Evolutionary conservation across 495 filamentous ascomycete species (phyloP), one percentile per base, ranked within the genome.

Genomic region (Podospora conica): DNA sequence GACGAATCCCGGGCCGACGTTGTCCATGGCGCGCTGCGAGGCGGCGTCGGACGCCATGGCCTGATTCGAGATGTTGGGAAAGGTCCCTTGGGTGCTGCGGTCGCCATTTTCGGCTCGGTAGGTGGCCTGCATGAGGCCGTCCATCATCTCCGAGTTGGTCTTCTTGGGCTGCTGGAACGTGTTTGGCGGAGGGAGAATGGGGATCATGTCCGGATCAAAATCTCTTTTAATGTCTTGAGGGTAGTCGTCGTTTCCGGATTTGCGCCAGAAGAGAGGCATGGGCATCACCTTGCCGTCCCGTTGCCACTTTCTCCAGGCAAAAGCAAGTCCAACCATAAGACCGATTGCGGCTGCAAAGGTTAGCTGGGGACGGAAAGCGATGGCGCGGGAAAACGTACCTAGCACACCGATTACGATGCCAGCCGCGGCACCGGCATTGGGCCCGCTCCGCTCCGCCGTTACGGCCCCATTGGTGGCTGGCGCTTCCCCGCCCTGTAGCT

Each of bases 131-230:
- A 74, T 72, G 18, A 74, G 63, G 11, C 68, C 48, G 66, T 72
- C 70, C 65, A 74, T 68, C 62, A 74, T 72, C 21, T 72, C 58
- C 10, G 68, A 68, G 63, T 72, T 72, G 53, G 70, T 74, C 28
- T 72, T 73, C 53, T 33, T 62, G 9, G 53, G 21, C 25, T 55
- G 65, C 3, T 64, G 53, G 33, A 31, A 20, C 9, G 40, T n/a
- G 10, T 31, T 31, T 5, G 23, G 54, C 18, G 48, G 63, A n/a
- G n/a, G 48, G 53, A 61, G 27, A 21, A 64, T 58, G 18, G 63
- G 54, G 28, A 57, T 31, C 12, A 55, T 64, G 23, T 64, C 63
- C 25, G 23, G 25, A 25, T 48, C 40, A n/a, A 48, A 48, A n/a
- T 48, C 40, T 48, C 40, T 48, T n/a, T 48, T 48, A 7, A 64